Conservation (phyloP, 257 asterid genomes). For the Hygrophila difformis region DNA sequence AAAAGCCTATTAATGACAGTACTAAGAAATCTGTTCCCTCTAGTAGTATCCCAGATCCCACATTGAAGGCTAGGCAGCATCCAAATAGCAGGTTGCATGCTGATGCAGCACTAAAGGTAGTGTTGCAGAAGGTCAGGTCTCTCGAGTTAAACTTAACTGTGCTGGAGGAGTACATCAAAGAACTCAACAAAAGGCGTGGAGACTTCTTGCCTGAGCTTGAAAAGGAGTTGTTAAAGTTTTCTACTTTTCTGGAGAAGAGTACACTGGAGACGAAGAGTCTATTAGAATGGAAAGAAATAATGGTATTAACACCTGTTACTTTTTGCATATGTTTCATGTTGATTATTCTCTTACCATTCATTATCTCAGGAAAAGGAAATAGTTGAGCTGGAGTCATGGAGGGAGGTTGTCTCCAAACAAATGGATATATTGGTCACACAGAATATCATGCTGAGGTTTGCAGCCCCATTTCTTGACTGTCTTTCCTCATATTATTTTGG, state of each 20-base stretch:
- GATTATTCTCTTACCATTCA: slow-evolving; percentile 10
- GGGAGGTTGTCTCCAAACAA: slow-evolving; percentile 32
- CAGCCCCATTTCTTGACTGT: slow-evolving; percentile 12
- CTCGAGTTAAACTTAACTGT: slow-evolving; percentile 72
- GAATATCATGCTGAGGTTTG: slow-evolving; percentile 75
- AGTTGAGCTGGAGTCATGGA: slow-evolving; percentile 73
- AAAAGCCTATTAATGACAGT: slow-evolving; percentile 26
- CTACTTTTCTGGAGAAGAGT: slow-evolving; percentile 55
- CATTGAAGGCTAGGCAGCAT: slow-evolving; percentile 41
- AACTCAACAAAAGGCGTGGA: slow-evolving; percentile 59
- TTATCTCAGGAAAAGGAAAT: slow-evolving; percentile 50
- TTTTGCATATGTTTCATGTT: background rate
- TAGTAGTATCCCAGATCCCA: slow-evolving; percentile 34
- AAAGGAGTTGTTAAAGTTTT: slow-evolving; percentile 47
- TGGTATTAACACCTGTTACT: slow-evolving; percentile 32
- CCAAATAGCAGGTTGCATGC: slow-evolving; percentile 68
- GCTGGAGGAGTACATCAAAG: slow-evolving; percentile 84
- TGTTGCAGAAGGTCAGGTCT: slow-evolving; percentile 81
- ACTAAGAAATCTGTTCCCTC: slow-evolving; percentile 26
- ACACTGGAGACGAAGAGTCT: slow-evolving; percentile 65
- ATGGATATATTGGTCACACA: slow-evolving; percentile 55
- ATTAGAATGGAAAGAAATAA: slow-evolving; percentile 61
- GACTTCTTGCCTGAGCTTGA: slow-evolving; percentile 73
- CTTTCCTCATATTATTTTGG: too few relatives aligned
- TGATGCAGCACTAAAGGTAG: slow-evolving; percentile 82